These are phyloP conservation scores for Trichophyton rubrum DNA, from an alignment of 2,329 filamentous ascomycete genomes.

Conservation along the genomic window DNA sequence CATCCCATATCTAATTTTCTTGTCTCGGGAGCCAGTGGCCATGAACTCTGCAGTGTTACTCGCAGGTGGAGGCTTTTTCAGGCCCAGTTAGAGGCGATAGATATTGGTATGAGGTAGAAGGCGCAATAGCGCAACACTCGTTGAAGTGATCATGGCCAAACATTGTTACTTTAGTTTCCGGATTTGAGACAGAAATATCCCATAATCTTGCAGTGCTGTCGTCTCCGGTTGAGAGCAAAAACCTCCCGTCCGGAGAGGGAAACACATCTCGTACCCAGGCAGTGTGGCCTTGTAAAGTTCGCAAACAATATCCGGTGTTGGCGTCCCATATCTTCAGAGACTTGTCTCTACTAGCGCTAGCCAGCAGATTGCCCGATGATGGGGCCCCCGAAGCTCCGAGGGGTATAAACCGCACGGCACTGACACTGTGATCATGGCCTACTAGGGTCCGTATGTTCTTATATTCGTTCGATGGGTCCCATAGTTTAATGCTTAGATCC, in stretches of 20 bases:
- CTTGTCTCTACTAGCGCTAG: conserved; percentile 74
- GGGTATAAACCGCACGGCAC: conserved; percentile 75
- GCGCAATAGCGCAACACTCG: conserved; percentile 78
- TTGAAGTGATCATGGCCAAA: conserved; percentile 77
- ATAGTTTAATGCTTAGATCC: conserved; percentile 86
- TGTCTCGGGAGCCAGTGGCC: conserved; percentile 80
- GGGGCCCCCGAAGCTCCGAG: conserved; percentile 66
- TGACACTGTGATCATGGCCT: conserved; percentile 87
- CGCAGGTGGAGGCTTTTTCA: conserved; percentile 67
- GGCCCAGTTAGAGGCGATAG: conserved; percentile 64
- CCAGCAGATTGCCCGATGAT: conserved; percentile 70
- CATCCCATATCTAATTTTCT: conserved; percentile 83
- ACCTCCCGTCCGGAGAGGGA: conserved; percentile 71
- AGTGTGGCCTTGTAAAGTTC: conserved; percentile 72
- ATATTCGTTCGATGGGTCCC: conserved; percentile 85
- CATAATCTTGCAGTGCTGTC: conserved; percentile 73
- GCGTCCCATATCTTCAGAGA: conserved; percentile 85
- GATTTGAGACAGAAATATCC: conserved; percentile 53
- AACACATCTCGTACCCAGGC: conserved; percentile 87
- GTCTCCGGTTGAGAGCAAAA: conserved; percentile 68
- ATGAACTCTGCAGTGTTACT: conserved; percentile 73
- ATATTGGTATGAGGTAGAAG: conserved; percentile 62
- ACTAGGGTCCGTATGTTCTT: conserved; percentile 87
- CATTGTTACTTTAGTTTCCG: conserved; percentile 64
- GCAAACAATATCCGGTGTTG: conserved; percentile 81